A percentile compares a stretch with the other conserved stretches of the same genome.
phyloP scores from a whole-genome alignment of 1,139 yeast species.

The Sporopachydermia cereana region DNA sequence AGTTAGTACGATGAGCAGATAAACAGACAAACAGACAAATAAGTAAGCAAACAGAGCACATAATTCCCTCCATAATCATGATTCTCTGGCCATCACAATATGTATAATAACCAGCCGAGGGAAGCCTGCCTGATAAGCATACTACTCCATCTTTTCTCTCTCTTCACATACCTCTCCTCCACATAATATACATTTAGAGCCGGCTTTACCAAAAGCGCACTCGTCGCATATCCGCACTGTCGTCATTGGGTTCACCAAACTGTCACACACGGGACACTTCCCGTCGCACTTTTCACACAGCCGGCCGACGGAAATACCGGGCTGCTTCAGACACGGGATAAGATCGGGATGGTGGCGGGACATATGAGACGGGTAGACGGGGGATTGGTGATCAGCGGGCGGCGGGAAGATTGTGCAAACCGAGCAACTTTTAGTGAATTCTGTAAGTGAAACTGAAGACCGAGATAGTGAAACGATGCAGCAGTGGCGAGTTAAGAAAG shows the following conservation, averaged over 20 bases:
- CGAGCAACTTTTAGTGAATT: too few relatives aligned
- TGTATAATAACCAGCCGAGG: constrained; percentile 9
- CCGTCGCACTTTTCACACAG: constrained; percentile 88
- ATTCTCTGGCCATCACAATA: not conserved
- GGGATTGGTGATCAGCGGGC: too few relatives aligned
- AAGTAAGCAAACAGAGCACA: too few relatives aligned
- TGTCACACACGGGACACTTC: constrained; percentile 83
- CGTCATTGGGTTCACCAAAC: constrained; percentile 67
- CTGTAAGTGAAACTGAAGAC: too few relatives aligned
- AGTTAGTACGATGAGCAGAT: not conserved
- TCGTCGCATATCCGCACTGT: constrained; percentile 72
- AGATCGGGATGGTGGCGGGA: constrained; percentile 87
- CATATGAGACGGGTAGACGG: constrained; percentile 31
- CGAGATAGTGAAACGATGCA: too few relatives aligned
- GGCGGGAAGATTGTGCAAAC: too few relatives aligned
- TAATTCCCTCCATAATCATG: too few relatives aligned
- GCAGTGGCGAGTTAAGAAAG: too few relatives aligned
- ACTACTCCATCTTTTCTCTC: too few relatives aligned
- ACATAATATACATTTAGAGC: constrained; percentile 64
- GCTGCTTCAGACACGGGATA: constrained; percentile 75
- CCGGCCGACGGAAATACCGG: constrained; percentile 61
- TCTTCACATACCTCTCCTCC: constrained; percentile 29
- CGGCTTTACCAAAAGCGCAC: constrained; percentile 64
- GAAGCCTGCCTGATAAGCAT: not conserved
- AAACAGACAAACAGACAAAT: too few relatives aligned